Base-by-base conservation (phyloP, 345 rosid genomes). In the Psidium guajava region DNA sequence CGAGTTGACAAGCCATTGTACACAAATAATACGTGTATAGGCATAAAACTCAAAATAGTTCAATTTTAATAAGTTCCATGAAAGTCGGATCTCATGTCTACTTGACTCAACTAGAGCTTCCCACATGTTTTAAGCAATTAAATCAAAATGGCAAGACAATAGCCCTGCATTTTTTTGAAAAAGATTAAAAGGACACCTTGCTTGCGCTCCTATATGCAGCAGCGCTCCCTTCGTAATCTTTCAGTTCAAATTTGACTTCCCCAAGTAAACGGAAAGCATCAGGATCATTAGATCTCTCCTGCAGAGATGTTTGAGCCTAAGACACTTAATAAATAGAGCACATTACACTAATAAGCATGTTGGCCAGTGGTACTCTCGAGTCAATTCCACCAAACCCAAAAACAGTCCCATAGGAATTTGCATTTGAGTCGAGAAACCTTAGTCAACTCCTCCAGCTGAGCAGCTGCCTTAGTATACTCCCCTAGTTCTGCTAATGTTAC, bases 191-290 rank as follows among this genome's bases (percentile, higher is more conserved):
- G 56, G 20, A 64, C 6, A 96, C 99, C 99, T 61, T 90, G 52
- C 87, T 87, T 53, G 99, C 91, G 82, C 86, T 88, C 89, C 75
- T 95, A 89, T 93, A 97, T 36, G 99, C 97, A 87, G 93, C 93
- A 83, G 86, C 92, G 90, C 99, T 97, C 82, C 99, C 97, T 54
- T 93, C 97, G 89, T 92, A 97, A 91, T 95, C 98, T 90, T 91
- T 90, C 61, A 97, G 98, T 88, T 93, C 94, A 89, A 89, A 95
- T 89, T 95, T 97, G 82, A 95, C 95, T 89, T 97, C 98, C 84
- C 98, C 99, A 85, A 95, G 95, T 95, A 97, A 93, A 87, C 94
- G 93, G 57, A 92, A 93, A 82, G 94, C 97, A 64, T 95, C 96
- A 85, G 97, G 96, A 88, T 95, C 98, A 49, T 85, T 90, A 83